Percentiles rank a stretch among this genome's conserved stretches.
phyloP scores from a whole-genome alignment of 352 stramenopile genomes.

The Halophytophthora polymorphica region DNA sequence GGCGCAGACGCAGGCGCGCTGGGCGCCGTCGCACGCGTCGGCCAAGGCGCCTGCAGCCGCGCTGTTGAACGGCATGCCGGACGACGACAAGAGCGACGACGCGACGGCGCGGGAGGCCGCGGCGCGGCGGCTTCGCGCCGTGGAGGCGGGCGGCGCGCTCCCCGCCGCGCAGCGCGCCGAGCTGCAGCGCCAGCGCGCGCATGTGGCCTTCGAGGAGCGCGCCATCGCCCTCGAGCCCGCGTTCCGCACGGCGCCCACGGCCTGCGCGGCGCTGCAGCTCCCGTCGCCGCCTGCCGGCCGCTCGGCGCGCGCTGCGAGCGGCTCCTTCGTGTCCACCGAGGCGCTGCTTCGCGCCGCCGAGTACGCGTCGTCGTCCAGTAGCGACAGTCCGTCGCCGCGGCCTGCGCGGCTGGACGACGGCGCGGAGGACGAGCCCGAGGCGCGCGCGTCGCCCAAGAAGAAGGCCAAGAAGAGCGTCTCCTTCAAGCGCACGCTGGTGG shows the following conservation, averaged over 20 bases:
- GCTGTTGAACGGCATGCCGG: too few species aligned
- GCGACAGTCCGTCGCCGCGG: neutral
- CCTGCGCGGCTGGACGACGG: neutral
- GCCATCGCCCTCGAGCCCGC: slow-evolving; percentile 47
- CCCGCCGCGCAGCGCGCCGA: slow-evolving; percentile 39
- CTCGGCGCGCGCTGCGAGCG: slow-evolving; percentile 7
- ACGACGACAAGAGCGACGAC: neutral
- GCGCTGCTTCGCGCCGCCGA: slow-evolving; percentile 16
- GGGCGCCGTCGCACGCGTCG: too few species aligned
- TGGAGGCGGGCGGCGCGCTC: slow-evolving; percentile 40
- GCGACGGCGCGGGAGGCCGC: slow-evolving; percentile 10
- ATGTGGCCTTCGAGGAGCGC: slow-evolving; percentile 48
- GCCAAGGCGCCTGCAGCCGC: too few species aligned
- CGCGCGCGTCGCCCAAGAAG: slow-evolving; percentile 20
- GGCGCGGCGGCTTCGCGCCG: slow-evolving; percentile 26
- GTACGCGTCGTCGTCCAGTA: slow-evolving; percentile 1
- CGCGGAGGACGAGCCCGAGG: slow-evolving; percentile 4
- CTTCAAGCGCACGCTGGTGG: slow-evolving; percentile 35
- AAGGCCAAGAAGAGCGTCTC: slow-evolving; percentile 56
- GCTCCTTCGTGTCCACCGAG: slow-evolving; percentile 11
- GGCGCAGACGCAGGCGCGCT: too few species aligned
- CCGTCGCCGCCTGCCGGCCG: slow-evolving; percentile 22
- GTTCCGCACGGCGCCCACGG: slow-evolving; percentile 54
- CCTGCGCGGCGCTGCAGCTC: slow-evolving; percentile 32
- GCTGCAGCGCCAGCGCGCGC: slow-evolving; percentile 43